Conservation (phyloP, 352 stramenopile species). For the Thraustochytrium sp. region DNA sequence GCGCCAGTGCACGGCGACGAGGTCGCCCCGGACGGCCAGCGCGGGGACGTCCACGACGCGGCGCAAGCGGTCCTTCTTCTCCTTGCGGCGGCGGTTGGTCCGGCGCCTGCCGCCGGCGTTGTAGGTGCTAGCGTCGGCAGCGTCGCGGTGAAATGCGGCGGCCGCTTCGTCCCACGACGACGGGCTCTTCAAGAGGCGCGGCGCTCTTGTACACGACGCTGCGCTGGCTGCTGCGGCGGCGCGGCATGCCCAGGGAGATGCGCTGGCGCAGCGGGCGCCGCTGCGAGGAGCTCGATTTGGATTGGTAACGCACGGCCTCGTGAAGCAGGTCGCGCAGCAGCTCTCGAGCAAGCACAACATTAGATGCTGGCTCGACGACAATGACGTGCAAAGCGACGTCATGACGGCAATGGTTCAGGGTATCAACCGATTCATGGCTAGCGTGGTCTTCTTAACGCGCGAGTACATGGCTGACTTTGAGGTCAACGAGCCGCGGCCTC, state of each 20-base stretch:
- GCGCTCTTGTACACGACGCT: not conserved
- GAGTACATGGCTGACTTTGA: no score
- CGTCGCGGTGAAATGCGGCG: no score
- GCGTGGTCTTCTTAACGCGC: not conserved
- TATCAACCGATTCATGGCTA: not conserved
- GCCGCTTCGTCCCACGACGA: no score
- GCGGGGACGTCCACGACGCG: not conserved
- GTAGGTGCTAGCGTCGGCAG: no score
- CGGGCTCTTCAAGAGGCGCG: not conserved
- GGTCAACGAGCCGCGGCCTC: no score
- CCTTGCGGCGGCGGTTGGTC: no score
- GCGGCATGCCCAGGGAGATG: not conserved
- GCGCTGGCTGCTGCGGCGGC: not conserved
- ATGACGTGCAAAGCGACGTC: not conserved
- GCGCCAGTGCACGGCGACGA: not conserved
- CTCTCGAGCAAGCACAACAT: not conserved
- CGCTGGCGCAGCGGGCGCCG: not conserved
- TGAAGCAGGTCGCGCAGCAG: not conserved
- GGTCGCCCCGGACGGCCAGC: not conserved
- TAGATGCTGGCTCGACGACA: not conserved
- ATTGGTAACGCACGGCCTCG: not conserved
- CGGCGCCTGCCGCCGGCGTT: no score
- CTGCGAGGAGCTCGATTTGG: not conserved
- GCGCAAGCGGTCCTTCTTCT: no score
- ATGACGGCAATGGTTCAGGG: not conserved